A percentile compares a stretch with the other conserved stretches of the same genome.
phyloP scores from a whole-genome alignment of 106 monocot species.

The Dioscorea alata region DNA sequence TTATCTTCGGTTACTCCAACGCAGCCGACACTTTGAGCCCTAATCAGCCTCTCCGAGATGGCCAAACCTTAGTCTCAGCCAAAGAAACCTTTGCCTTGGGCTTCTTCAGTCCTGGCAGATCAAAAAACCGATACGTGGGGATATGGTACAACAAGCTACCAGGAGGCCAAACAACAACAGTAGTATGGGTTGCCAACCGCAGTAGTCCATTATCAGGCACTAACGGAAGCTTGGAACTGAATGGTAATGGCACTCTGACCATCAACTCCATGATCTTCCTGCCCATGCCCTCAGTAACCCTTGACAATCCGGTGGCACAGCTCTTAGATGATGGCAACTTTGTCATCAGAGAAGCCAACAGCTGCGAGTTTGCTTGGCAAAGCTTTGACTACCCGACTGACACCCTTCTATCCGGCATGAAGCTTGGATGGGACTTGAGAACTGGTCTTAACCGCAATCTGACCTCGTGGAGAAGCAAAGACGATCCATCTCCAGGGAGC shows the following conservation, averaged over 20 bases:
- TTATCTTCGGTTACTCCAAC: not conserved
- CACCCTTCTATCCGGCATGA: constrained; percentile 38
- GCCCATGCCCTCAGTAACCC: constrained; percentile 3
- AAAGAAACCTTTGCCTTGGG: constrained; percentile 17
- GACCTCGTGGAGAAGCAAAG: constrained; percentile 38
- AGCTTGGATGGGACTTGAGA: constrained; percentile 13
- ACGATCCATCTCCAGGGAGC: constrained; percentile 38
- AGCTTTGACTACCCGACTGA: no score
- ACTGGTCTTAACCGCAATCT: constrained; percentile 11
- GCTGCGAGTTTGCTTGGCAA: no score
- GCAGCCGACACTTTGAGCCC: not conserved
- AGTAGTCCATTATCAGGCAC: constrained; percentile 6
- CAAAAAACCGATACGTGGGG: constrained; percentile 18
- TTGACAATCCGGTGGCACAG: not conserved
- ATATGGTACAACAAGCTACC: constrained; percentile 32
- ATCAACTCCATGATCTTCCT: not conserved
- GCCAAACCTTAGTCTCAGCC: constrained; percentile 17
- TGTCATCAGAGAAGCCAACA: constrained; percentile 38
- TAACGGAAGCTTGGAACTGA: constrained; percentile 9
- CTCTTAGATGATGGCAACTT: constrained; percentile 29
- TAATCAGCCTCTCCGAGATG: constrained; percentile 3
- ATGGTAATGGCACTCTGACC: not conserved
- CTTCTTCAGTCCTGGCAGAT: constrained; percentile 21
- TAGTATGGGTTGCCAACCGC: constrained; percentile 52
- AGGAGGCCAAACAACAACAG: constrained; percentile 4